Evolutionary conservation across 129 eudicot species (phyloP), one percentile per base, ranked within the genome.

Genomic region (Flaveria trinervia): DNA sequence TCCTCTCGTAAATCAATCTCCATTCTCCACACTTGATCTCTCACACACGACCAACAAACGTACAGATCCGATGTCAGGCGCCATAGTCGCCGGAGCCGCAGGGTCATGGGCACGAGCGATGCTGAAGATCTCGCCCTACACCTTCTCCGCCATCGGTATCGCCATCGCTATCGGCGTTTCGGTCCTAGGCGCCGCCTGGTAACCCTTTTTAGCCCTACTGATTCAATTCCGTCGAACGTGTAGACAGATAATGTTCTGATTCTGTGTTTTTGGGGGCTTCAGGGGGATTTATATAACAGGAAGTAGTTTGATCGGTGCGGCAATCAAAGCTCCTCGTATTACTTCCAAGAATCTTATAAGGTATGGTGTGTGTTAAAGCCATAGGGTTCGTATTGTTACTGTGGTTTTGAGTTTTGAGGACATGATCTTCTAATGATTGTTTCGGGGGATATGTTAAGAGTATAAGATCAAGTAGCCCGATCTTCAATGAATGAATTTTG

Each of bases 291-390:
- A 86, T 64, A 92, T 90, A 18, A 92, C 98, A 4, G 98, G 98
- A 25, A 92, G 96, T 82, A 92, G 98, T 85, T 85, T 92, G 77
- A 92, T 92, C 72, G 98, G 98, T 81, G 96, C 96, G 5, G 96
- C 98, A 2, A 86, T 92, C 69, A 92, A 92, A 83, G 98, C 98
- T 45, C 98, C 98, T 8, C 93, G 98, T 15, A 92, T 92, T 11
- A 92, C 98, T 17, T 90, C 98, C 15, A 92, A 92, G 67, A 90
- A 92, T 70, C 94, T 90, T 26, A 91, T 91, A 68, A 91, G 97
- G 97, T 88, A 74, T 26, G 52, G n/a, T 2, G 17, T 52, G 12
- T 15, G 0, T 68, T 54, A 7, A 45, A 49, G 0, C 3, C 69
- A 62, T 25, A 36, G 5, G 67, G n/a, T 36, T 33, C 36, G 9